Base-by-base conservation (phyloP, 1,284 basidiomycete genomes). In the Leccinum pseudoinsigne region DNA sequence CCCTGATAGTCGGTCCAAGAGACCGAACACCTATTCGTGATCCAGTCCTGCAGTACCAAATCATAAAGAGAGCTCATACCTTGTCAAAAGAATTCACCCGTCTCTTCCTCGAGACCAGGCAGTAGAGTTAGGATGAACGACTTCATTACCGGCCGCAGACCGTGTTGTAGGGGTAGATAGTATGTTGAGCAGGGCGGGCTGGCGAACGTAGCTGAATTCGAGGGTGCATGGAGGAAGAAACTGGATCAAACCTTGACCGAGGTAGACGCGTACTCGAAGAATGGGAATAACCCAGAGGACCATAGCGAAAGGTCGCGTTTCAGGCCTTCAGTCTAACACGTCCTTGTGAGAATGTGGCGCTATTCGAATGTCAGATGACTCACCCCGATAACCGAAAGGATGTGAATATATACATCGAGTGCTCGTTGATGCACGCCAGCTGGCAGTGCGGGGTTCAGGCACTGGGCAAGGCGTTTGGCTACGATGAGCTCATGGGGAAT, bases 261-360 rank as follows among this genome's bases (percentile, higher is more conserved):
- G 6, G 95, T 99, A 16, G 96, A 91, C 5, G 97, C 95, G 77
- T 95, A 98, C 76, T 98, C 95, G 74, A 98, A 98, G 85, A 99
- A 99, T 0, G 97, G 97, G 72, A 99, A 97, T 9, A 99, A 78
- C 97, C 97, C 28, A 31, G 28, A 31, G 28, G 28, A 31, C 28
- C 28, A 99, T 18, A 98, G 82, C 1, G 92, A 84, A 5, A 99
- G 81, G 78, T 99, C 97, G 55, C 89, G 85, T 65, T 87, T 87
- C 51, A 99, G 78, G 8, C 96, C 95, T 69, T 98, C 95, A 2
- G 86, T 84, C 94, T 97, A 70, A 23, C 55, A 55, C 57, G 59
- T 28, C 18, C 28, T 55, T 28, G 55, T 68, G n/a, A 69, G 58
- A 47, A 65, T 21, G 57, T 3, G 18, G 38, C 36, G 6, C 26